phyloP scores from a whole-genome alignment of 352 stramenopile genomes.

The Globisporangium recalcitrans region DNA sequence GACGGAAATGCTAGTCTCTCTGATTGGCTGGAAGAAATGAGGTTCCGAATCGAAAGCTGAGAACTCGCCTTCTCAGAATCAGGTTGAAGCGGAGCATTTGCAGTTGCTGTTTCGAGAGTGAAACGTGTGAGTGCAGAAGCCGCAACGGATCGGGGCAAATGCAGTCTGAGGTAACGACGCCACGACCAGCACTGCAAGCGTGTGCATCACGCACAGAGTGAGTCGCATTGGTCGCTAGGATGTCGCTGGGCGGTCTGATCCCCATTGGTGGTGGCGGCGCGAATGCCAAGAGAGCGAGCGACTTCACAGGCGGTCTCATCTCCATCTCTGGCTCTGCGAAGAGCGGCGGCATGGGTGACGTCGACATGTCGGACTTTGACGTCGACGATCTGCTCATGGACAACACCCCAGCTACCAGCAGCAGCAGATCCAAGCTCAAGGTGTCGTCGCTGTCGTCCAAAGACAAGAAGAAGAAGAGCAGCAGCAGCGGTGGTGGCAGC shows the following conservation, averaged over 20 bases:
- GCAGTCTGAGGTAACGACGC: background rate
- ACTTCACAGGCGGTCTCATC: slow-evolving; percentile 61
- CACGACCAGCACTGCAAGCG: background rate
- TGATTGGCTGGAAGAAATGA: background rate
- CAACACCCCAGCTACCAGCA: slow-evolving; percentile 11
- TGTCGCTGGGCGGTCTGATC: slow-evolving; percentile 48
- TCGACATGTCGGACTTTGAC: slow-evolving; percentile 22
- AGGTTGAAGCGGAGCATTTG: background rate
- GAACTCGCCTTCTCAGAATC: background rate
- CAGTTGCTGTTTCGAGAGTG: background rate
- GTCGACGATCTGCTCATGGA: slow-evolving; percentile 54
- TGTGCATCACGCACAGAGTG: background rate
- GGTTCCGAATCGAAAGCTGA: background rate
- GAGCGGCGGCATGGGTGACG: slow-evolving; percentile 14
- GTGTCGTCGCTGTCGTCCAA: slow-evolving; percentile 18
- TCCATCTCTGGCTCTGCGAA: slow-evolving; percentile 28
- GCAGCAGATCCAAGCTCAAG: slow-evolving; percentile 18
- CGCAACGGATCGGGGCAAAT: background rate
- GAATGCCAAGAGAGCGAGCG: slow-evolving; percentile 22
- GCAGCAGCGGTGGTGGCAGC: slow-evolving; percentile 10
- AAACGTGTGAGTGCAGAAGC: background rate
- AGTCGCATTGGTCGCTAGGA: slow-evolving; percentile 5
- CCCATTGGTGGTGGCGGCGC: slow-evolving; percentile 30
- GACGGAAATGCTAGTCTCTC: background rate
- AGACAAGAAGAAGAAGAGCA: slow-evolving; percentile 33